Evolutionary conservation across 305 asterid genomes (phyloP).

Genomic region (Rubia peregrina): DNA sequence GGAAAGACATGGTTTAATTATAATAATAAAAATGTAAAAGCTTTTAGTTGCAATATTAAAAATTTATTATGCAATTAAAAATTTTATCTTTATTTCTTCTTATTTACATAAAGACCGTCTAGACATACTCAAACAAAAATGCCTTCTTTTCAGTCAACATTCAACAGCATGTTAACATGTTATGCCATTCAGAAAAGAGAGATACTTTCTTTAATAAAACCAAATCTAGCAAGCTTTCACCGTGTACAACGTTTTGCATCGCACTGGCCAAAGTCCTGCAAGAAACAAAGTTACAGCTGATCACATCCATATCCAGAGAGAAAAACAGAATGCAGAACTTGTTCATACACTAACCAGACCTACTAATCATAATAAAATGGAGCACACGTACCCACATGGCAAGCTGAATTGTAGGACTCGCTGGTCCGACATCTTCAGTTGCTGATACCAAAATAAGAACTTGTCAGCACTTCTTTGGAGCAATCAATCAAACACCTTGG

Average conservation of each 20-base stretch:
- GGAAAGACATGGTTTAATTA: too few relatives aligned
- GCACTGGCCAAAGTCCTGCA: slow-evolving; percentile 91
- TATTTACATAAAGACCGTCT: too few relatives aligned
- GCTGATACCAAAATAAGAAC: slow-evolving; percentile 16
- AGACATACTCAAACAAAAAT: not conserved
- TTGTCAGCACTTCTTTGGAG: not conserved
- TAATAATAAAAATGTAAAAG: too few relatives aligned
- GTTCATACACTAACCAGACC: not conserved
- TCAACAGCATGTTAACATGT: not conserved
- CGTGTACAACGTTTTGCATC: slow-evolving; percentile 97
- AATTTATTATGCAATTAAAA: too few relatives aligned
- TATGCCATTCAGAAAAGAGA: slow-evolving; percentile 14
- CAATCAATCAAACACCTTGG: slow-evolving; percentile 17
- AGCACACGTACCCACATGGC: slow-evolving; percentile 87
- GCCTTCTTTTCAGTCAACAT: not conserved
- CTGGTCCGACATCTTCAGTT: slow-evolving; percentile 48
- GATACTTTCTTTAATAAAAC: slow-evolving; percentile 73
- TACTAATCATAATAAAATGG: not conserved
- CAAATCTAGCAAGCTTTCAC: slow-evolving; percentile 93
- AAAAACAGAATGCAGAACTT: not conserved
- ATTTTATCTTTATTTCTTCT: too few relatives aligned
- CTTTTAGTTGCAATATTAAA: too few relatives aligned
- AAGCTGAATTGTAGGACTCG: slow-evolving; percentile 56
- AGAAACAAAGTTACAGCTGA: not conserved
- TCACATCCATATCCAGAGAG: not conserved